phyloP scores from a whole-genome alignment of 805 yeast species.

The Starmerella apis region DNA sequence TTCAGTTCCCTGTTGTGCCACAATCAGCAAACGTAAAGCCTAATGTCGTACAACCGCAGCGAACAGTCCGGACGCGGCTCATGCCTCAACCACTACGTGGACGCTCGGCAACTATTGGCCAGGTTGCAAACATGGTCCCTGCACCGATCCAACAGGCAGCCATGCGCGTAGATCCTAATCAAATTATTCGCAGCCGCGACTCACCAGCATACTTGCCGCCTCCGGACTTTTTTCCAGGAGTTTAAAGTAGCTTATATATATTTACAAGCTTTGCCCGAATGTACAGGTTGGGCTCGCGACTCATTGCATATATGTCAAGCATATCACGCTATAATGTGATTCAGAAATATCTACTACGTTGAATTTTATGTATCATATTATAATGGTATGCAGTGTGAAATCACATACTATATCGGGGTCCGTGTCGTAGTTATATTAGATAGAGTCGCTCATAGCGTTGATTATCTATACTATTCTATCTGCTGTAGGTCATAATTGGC shows the following conservation, averaged over 20 bases:
- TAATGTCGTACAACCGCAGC: slow-evolving; percentile 8
- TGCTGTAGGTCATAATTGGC: no score
- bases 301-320: no score
- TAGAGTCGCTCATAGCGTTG: no score
- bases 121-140: slow-evolving; percentile 33
- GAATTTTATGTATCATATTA: no score
- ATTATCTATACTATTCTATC: no score
- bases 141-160: slow-evolving; percentile 36
- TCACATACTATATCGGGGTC: no score
- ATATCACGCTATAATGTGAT: no score
- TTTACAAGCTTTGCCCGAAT: neutral
- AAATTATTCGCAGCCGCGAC: slow-evolving; percentile 33
- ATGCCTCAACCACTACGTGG: slow-evolving; percentile 15
- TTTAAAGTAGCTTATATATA: neutral
- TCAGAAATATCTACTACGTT: no score
- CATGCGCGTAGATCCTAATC: slow-evolving; percentile 33
- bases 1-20: slow-evolving; percentile 1
- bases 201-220: slow-evolving; percentile 37
- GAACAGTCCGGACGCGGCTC: slow-evolving; percentile 4
- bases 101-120: slow-evolving; percentile 36
- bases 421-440: no score
- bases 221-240: slow-evolving; percentile 26
- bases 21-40: slow-evolving; percentile 17
- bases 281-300: no score
- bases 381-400: no score